A percentile compares a stretch with the other conserved stretches of the same genome.
These are phyloP conservation scores for Articulospora tetracladia DNA, from an alignment of 495 filamentous ascomycete genomes.

Conservation along the genomic window DNA sequence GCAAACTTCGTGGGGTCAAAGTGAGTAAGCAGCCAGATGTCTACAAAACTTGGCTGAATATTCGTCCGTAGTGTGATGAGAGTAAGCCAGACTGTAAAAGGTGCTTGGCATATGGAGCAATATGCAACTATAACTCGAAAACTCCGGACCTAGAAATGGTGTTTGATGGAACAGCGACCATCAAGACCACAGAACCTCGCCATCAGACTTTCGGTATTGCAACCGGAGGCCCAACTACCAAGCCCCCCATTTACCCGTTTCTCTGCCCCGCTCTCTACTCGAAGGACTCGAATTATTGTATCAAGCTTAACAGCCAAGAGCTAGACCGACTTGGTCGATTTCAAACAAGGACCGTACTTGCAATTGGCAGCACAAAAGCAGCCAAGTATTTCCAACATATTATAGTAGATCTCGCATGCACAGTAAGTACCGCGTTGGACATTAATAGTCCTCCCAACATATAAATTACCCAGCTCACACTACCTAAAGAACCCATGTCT, in stretches of 20 bases:
- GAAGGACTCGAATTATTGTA: slow-evolving; percentile 10
- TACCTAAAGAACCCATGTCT: slow-evolving; percentile 22
- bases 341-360: slow-evolving; percentile 34
- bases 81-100: slow-evolving; percentile 36
- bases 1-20: slow-evolving; percentile 44
- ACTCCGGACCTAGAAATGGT: slow-evolving; percentile 31
- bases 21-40: slow-evolving; percentile 19
- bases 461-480: not conserved
- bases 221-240: not conserved
- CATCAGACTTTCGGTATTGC: not conserved
- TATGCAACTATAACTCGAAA: slow-evolving; percentile 34
- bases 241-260: slow-evolving; percentile 2
- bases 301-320: not conserved
- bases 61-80: slow-evolving; percentile 42
- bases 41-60: not conserved
- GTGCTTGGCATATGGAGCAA: slow-evolving; percentile 37
- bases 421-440: too few species aligned
- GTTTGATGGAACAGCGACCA: slow-evolving; percentile 26
- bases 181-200: slow-evolving; percentile 17
- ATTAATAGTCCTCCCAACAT: not conserved
- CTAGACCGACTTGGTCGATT: slow-evolving; percentile 31
- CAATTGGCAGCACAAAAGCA: slow-evolving; percentile 19
- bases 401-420: slow-evolving; percentile 1
- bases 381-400: not conserved
- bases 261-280: slow-evolving; percentile 14